Base-by-base conservation (phyloP, 2,329 filamentous ascomycete species). In the Stagonosporopsis rhizophila region DNA sequence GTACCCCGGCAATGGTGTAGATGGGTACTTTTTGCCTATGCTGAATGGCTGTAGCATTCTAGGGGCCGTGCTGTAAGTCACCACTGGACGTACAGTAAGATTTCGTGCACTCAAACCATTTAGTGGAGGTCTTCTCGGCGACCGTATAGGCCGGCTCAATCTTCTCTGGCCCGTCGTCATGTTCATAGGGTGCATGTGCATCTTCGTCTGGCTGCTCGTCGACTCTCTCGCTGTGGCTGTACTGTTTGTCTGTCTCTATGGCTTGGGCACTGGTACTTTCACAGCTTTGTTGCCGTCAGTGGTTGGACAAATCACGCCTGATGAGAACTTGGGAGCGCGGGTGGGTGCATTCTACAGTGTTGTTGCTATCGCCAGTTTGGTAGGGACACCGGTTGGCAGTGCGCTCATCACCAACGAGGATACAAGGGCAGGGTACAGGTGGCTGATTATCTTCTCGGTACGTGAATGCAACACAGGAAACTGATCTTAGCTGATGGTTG, bases 301-400 rank as follows among this genome's bases (percentile, higher is more conserved):
- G 14, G 79, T 92, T 20, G 88, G 87, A 1, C 88, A 92, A 66
- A 89, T 92, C 59, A 87, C 85, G 1, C 87, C 90, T 41, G 83
- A 91, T 34, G 80, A 84, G 19, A 82, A 90, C 70, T 87, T 92
- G 30, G 90, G 90, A 14, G 83, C 87, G 1, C 81, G 89, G 6
- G 86, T 83, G 2, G 90, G 90, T 0, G 82, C 83, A 0, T 80
- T 85, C 23, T 90, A 89, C 69, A 82, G 85, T 15, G 71, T 87
- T 42, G 80, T 87, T 52, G 82, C 85, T 1, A 76, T 92, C 28
- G 88, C 86, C 4, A 87, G 86, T 1, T 76, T 93, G 46, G 86
- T 85, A 0, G 87, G 88, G 0, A 85, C 82, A 41, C 89, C 89
- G 0, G 88, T 91, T 63, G 88, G 82, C 1, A 88, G 88, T 6